Evolutionary conservation across 1,139 yeast species (phyloP).

Genomic region (Taiozyma sp.): DNA sequence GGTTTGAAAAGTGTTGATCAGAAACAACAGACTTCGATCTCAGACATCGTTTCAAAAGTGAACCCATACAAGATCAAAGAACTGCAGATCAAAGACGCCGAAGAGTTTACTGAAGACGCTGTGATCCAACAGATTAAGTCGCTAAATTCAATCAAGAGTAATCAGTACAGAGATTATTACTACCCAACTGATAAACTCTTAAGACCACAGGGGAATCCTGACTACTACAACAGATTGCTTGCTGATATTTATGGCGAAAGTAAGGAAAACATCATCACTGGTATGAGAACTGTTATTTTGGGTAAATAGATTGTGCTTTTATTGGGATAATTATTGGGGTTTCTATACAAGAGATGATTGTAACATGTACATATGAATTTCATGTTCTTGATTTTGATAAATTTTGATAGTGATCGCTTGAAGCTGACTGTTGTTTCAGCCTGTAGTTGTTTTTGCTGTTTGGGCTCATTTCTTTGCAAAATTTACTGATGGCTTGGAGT

Average conservation of each 20-base stretch:
- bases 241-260: constrained; percentile 71
- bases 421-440: not conserved
- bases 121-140: constrained; percentile 58
- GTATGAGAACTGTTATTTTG: constrained; percentile 63
- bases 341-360: not conserved
- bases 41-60: constrained; percentile 23
- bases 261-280: constrained; percentile 61
- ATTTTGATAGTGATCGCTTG: not conserved
- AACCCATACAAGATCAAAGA: constrained; percentile 29
- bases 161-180: constrained; percentile 61
- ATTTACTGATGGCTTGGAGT: constrained; percentile 33
- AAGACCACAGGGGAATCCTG: constrained; percentile 79
- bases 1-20: constrained; percentile 27
- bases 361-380: not conserved
- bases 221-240: constrained; percentile 67
- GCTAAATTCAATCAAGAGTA: constrained; percentile 51
- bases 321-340: not conserved
- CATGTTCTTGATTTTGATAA: not conserved
- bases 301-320: constrained; percentile 44
- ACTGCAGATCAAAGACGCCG: constrained; percentile 30
- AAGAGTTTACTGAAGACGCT: constrained; percentile 43
- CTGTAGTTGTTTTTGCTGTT: not conserved
- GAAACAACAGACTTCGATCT: constrained; percentile 12
- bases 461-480: constrained; percentile 43
- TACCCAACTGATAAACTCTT: constrained; percentile 60